Percentiles rank a stretch among this genome's conserved stretches.
Conservation (phyloP, 768 basidiomycete genomes). For the Lyophyllum decastes region DNA sequence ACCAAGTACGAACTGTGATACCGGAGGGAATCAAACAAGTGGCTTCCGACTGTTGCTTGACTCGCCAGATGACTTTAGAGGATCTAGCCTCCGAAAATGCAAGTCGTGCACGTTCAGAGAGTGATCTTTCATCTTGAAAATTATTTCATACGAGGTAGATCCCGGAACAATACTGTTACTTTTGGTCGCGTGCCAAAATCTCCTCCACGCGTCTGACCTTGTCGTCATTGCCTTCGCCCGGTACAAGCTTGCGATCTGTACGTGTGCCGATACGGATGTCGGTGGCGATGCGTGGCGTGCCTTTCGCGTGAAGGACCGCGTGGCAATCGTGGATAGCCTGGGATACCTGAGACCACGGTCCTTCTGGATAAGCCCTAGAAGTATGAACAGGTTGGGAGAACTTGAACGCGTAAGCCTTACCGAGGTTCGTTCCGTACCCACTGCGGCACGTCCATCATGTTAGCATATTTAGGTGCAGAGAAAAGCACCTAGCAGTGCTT, state of each 20-base stretch:
- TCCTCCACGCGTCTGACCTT: slow-evolving; percentile 84
- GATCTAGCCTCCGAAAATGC: too few relatives aligned
- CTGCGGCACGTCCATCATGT: slow-evolving; percentile 35
- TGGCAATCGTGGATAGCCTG: slow-evolving; percentile 92
- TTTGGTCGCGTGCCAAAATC: slow-evolving; percentile 55
- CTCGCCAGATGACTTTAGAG: too few relatives aligned
- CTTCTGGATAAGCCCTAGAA: slow-evolving; percentile 48
- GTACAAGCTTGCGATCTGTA: slow-evolving; percentile 59
- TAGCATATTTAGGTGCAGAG: neutral
- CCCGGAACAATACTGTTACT: neutral
- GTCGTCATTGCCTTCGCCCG: slow-evolving; percentile 71
- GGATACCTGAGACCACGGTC: slow-evolving; percentile 83
- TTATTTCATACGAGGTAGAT: neutral
- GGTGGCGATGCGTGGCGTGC: slow-evolving; percentile 78
- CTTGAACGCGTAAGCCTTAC: slow-evolving; percentile 31
- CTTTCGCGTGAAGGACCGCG: slow-evolving; percentile 77
- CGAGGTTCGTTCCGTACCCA: slow-evolving; percentile 91
- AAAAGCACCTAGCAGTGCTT: slow-evolving; percentile 25
- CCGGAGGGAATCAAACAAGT: too few relatives aligned
- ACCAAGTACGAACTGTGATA: too few relatives aligned
- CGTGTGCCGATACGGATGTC: slow-evolving; percentile 96
- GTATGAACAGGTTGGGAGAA: neutral
- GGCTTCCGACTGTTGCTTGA: too few relatives aligned
- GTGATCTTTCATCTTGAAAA: too few relatives aligned
- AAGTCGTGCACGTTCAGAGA: too few relatives aligned